Evolutionary conservation across 129 eudicot species (phyloP), one percentile per base, ranked within the genome.

Genomic region (Chrysanthemum makinoi): DNA sequence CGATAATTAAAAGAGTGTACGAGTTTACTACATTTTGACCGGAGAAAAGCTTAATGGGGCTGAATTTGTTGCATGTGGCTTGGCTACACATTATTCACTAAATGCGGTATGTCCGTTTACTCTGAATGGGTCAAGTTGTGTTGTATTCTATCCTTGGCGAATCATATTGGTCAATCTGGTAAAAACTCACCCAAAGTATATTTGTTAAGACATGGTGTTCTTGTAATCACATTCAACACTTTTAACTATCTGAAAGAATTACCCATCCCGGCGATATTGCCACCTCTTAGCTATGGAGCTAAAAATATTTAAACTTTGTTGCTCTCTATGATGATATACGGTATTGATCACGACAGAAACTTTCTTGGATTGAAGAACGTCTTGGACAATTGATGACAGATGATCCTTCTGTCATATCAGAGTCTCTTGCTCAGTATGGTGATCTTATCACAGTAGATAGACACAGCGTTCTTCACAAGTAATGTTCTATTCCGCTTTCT

Each of bases 51-150:
- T 20, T 20, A 20, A 20, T 80, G 98, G 98, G n/a, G 84, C 69
- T 2, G 98, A 92, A 65, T 81, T 91, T 91, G 73, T 92, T 75
- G 96, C 96, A 14, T 86, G 89, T 49, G 98, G 91, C 53, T 86
- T 91, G 72, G 98, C 87, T 17, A 88, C 96, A 26, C 98, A 88
- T 80, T 89, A 84, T 70, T 72, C 81, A 52, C 81, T 86, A 68
- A 86, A 77, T 65, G 88, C 86, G 35, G 96, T 86, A 67, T 46
- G 85, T 75, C 72, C 72, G 62, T 55, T 4, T 49, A 46, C 54
- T 33, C 24, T 11, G 5, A 59, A 69, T 35, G 11, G 53, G 53
- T 6, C 13, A 11, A 0, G 11, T 9, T 49, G 53, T 9, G 13
- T 49, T 49, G 53, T 26, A 26, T 26, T 26, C 30, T 26, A 26